Evolutionary conservation across 2,329 filamentous ascomycete genomes (phyloP), one percentile per base, ranked within the genome.

Genomic region (Ascocoryne sarcoides): DNA sequence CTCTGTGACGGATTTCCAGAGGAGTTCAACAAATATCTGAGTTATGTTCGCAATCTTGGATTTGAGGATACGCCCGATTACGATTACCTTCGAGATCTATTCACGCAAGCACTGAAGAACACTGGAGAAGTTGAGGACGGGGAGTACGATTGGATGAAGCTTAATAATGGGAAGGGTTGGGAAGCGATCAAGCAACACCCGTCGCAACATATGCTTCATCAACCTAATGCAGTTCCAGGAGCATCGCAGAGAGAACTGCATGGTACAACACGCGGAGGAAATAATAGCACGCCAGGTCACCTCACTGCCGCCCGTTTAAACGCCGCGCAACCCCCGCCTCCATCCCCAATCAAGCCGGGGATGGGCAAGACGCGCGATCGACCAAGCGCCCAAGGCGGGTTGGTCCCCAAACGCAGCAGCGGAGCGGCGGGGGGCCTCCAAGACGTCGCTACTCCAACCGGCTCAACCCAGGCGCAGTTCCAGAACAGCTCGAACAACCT

Each of bases 71-170:
- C 88, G 0, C 92, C 92, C 19, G 92, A 98, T 66, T 98, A 98
- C 68, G 92, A 96, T 63, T 95, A 95, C 65, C 76, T 96, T 43
- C 84, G 92, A 36, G 90, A 95, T 59, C 79, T 98, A 42, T 95
- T 98, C 69, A 95, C 90, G 1, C 86, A 95, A 65, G 87, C 90
- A 15, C 75, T 96, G 49, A 95, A 95, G 75, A 90, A 88, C 62
- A 84, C 84, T 2, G 89, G 89, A 41, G 89, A 95, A 56, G 82
- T 95, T 7, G 92, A 96, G 62, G 92, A 98, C 64, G 92, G 92
- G 59, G 90, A 96, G 63, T 98, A 96, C 64, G 92, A 98, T 68
- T 98, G 92, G 92, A 95, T 96, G 87, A 95, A 95, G 74, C 73
- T 95, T 55, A 92, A 87, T 70, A 79, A 79, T 66, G 82, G 82